Base-by-base conservation (phyloP, 208 protist genomes). In the Jaenimonas drosophilae region DNA sequence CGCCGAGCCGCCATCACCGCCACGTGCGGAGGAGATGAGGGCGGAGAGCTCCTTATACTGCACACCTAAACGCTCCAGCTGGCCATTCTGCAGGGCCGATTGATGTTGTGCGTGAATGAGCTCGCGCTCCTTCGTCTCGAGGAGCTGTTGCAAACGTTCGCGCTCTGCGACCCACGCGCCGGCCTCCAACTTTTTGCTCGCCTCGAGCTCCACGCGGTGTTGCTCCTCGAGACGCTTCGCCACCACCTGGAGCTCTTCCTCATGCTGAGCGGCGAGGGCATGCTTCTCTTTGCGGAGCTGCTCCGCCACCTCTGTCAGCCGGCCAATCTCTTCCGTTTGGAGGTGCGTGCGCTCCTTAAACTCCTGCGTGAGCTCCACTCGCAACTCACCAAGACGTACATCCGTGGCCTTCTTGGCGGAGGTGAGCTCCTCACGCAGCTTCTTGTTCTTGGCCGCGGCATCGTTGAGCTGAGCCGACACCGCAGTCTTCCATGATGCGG, bases 401-500 rank as follows among this genome's bases (percentile, higher is more conserved):
- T 82, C 70, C 27, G 58, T 59, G 21, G 51, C 56, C 6, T 47
- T 49, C 4, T 49, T 56, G 12, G 54, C 30, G 11, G 48, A 50
- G 4, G 64, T 54, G 12, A 83, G 47, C 34, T 87, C 72, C 20
- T 91, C 77, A 17, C 77, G 73, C 27, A 91, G 57, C 28, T 57
- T 55, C 25, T 81, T 74, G 55, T 87, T 90, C 27, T 90, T 90
- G 33, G 45, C 54, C 1, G 72, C 60, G 6, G 76, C 75, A 21
- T 84, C 71, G 31, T 59, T 59, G 7, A 90, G 55, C 43, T 90
- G 76, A 2, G 58, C 16, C 5, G 67, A 55, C 16, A 82, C 81
- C 11, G 68, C 64, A 30, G 63, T 48, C 46, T 87, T 85, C 82
- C 76, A 88, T 34, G 43, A 29, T 14, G 47, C 50, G 25, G 59